Evolutionary conservation across 805 yeast genomes (phyloP), one percentile per base, ranked within the genome.

Genomic region (Wickerhamiella alocasiicola): DNA sequence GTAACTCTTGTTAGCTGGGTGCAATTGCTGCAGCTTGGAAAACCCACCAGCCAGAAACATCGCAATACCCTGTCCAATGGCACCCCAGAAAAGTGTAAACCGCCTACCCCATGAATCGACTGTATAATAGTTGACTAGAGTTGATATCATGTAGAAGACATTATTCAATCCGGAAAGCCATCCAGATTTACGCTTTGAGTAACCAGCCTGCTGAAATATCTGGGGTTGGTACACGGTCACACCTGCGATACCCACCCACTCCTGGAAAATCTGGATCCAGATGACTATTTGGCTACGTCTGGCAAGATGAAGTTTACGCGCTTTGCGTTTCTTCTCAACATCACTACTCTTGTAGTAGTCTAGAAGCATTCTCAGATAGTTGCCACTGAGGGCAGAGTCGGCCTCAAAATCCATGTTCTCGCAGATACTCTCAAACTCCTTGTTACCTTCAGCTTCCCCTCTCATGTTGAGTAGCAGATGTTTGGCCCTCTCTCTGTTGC

Each of bases 401-500:
- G 31, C 36, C 20, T 44, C 36, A 20, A 23, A 27, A 7, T 44
- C 39, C 33, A 46, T 28, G 9, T 37, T 41, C 21, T 48, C 49
- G 18, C 39, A 36, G 20, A 36, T 36, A 11, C 21, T 21, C 4
- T 13, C 26, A 15, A 16, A 36, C 28, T 36, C 39, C 23, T 36
- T 36, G 2, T 11, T 6, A 21, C 39, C 39, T 21, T 19, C 28
- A 12, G 18, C 11, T 13, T 36, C 21, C 5, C 39, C 39, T 26
- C 39, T 28, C 39, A 36, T 19, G 16, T 28, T 36, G n/a, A 36
- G 23, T 4, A 36, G n/a, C 9, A 36, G 33, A 6, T 27, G 25
- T 20, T 28, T 28, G 3, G 94, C 94, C 33, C 68, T 72, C 37
- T 73, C 78, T 20, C 78, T 55, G 41, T 76, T 64, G 56, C 79